A percentile compares a stretch with the other conserved stretches of the same genome.
These are phyloP conservation scores for Nemania sp. DNA, from an alignment of 2,329 filamentous ascomycete genomes.

Conservation along the genomic window DNA sequence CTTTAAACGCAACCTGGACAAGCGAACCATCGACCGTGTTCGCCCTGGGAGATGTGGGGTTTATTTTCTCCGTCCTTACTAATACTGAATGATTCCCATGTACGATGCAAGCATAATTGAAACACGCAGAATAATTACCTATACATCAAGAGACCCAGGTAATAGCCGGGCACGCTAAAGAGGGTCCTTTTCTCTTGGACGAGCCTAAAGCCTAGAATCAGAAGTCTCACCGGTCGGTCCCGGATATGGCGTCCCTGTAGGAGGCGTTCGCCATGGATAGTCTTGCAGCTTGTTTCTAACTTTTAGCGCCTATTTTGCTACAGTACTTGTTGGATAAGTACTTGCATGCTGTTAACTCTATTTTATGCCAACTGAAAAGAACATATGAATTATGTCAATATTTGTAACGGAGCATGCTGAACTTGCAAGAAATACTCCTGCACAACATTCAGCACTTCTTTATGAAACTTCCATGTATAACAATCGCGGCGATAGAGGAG, in stretches of 20 bases:
- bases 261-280: conserved; percentile 18
- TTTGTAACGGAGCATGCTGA: neutral
- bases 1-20: neutral
- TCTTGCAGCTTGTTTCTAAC: conserved; percentile 11
- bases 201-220: conserved; percentile 12
- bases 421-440: neutral
- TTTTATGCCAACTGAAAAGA: neutral
- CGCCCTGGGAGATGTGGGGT: neutral
- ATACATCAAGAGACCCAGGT: neutral
- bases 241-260: neutral
- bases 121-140: neutral
- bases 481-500: conserved; percentile 1
- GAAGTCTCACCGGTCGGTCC: conserved; percentile 21
- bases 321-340: neutral
- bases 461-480: too few relatives aligned
- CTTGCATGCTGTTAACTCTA: neutral
- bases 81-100: neutral
- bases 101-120: conserved; percentile 10
- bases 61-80: neutral
- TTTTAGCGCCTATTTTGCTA: neutral
- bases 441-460: neutral
- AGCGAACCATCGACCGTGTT: neutral
- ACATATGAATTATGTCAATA: neutral
- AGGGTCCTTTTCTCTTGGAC: conserved; percentile 3
- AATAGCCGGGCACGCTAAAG: neutral